phyloP scores from a whole-genome alignment of 495 filamentous ascomycete species.

The Aspergillus sparsus region DNA sequence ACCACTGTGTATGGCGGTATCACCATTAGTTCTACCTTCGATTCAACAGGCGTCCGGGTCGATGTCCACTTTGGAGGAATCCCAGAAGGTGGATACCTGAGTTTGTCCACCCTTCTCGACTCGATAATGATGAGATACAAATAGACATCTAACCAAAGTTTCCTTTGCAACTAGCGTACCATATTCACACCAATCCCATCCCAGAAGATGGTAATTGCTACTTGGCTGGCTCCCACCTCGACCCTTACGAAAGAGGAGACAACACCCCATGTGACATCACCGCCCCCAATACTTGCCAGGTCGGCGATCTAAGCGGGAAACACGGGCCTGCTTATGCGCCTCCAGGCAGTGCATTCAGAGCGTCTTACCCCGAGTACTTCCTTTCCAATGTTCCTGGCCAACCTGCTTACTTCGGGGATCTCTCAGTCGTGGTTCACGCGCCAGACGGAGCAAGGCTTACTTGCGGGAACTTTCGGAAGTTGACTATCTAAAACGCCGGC shows the following conservation, averaged over 20 bases:
- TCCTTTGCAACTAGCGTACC: slow-evolving; percentile 60
- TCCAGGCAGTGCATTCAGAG: slow-evolving; percentile 34
- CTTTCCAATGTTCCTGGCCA: slow-evolving; percentile 57
- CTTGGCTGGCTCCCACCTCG: slow-evolving; percentile 64
- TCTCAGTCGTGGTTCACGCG: slow-evolving; percentile 72
- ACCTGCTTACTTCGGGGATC: slow-evolving; percentile 74
- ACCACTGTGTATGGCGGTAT: slow-evolving; percentile 64
- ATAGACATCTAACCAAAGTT: neutral
- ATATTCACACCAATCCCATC: slow-evolving; percentile 76
- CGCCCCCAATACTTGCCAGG: slow-evolving; percentile 70
- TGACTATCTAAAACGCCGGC: neutral
- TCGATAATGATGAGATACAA: no score
- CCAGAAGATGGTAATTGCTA: slow-evolving; percentile 78
- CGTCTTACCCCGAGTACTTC: slow-evolving; percentile 66
- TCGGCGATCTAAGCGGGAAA: slow-evolving; percentile 84
- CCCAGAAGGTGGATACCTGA: slow-evolving; percentile 64
- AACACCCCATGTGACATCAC: slow-evolving; percentile 61
- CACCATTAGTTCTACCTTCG: slow-evolving; percentile 50
- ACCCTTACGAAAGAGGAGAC: slow-evolving; percentile 67
- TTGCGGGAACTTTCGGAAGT: slow-evolving; percentile 34
- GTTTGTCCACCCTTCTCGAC: slow-evolving; percentile 54
- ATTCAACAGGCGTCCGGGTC: slow-evolving; percentile 66
- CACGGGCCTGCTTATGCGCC: slow-evolving; percentile 63
- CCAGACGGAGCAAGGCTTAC: slow-evolving; percentile 28
- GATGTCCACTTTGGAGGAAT: slow-evolving; percentile 63